Conservation (phyloP, 2,329 filamentous ascomycete genomes). For the Sordariomycetes sp. region DNA sequence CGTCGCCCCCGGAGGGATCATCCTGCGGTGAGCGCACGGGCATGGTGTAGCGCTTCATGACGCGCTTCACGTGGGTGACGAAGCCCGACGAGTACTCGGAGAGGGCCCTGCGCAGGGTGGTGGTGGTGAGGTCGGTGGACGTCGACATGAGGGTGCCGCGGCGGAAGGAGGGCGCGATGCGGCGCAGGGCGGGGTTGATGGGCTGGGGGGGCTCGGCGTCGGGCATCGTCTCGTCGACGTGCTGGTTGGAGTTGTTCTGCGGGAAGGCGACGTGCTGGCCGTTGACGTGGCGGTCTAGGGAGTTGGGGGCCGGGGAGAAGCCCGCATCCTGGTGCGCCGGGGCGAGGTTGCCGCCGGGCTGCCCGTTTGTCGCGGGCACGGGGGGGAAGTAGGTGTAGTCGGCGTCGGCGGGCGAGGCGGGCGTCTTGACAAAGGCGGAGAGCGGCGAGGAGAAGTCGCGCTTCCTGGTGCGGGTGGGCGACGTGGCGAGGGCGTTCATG, state of each 20-base stretch:
- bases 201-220: not conserved
- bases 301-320: not conserved
- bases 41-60: slow-evolving; percentile 27
- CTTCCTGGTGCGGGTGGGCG: slow-evolving; percentile 19
- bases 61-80: slow-evolving; percentile 22
- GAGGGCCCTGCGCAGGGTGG: slow-evolving; percentile 21
- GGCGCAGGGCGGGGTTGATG: not conserved
- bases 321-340: not conserved
- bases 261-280: not conserved
- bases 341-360: not conserved
- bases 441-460: slow-evolving; percentile 2
- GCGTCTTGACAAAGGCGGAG: not conserved
- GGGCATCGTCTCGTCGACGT: not conserved
- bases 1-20: slow-evolving; percentile 1
- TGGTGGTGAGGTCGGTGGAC: slow-evolving; percentile 26
- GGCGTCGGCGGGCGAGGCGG: not conserved
- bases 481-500: slow-evolving; percentile 30
- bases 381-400: not conserved
- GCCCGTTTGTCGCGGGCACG: not conserved
- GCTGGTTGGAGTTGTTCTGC: not conserved
- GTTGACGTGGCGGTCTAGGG: not conserved
- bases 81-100: slow-evolving; percentile 20
- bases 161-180: slow-evolving; percentile 18
- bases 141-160: slow-evolving; percentile 23
- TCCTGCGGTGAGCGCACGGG: slow-evolving; percentile 10